phyloP scores from a whole-genome alignment of 108 stramenopile genomes.

The Parmales sp. region DNA sequence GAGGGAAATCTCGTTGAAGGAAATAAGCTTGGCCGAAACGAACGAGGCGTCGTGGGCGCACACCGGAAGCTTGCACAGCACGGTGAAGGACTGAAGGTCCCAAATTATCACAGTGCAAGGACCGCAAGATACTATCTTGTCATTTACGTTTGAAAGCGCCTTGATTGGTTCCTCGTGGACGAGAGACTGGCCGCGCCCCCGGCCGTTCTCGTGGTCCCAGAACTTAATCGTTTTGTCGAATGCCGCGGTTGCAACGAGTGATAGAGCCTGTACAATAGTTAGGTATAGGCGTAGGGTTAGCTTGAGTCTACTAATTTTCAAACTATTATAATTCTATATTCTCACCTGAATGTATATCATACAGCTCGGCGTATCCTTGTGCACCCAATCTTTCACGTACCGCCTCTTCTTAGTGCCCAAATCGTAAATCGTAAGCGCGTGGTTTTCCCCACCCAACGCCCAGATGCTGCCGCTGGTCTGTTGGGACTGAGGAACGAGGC shows the following conservation, averaged over 20 bases:
- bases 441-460: not conserved
- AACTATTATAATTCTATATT: too few relatives aligned
- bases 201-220: constrained; percentile 3
- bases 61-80: not conserved
- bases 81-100: not conserved
- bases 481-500: not conserved
- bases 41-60: not conserved
- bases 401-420: not conserved
- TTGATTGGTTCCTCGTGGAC: not conserved
- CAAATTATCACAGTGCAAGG: not conserved
- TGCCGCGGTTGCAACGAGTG: not conserved
- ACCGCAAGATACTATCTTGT: not conserved
- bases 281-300: too few relatives aligned
- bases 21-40: not conserved
- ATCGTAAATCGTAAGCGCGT: not conserved
- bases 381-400: not conserved
- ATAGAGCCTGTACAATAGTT: not conserved
- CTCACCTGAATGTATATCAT: too few relatives aligned
- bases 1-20: not conserved
- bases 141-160: not conserved
- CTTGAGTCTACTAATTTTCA: too few relatives aligned
- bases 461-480: not conserved
- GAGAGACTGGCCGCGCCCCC: not conserved
- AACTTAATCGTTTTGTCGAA: not conserved
- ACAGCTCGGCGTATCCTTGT: not conserved